Base-by-base conservation (phyloP, 208 protist genomes). In the Leptomonas seymouri region DNA sequence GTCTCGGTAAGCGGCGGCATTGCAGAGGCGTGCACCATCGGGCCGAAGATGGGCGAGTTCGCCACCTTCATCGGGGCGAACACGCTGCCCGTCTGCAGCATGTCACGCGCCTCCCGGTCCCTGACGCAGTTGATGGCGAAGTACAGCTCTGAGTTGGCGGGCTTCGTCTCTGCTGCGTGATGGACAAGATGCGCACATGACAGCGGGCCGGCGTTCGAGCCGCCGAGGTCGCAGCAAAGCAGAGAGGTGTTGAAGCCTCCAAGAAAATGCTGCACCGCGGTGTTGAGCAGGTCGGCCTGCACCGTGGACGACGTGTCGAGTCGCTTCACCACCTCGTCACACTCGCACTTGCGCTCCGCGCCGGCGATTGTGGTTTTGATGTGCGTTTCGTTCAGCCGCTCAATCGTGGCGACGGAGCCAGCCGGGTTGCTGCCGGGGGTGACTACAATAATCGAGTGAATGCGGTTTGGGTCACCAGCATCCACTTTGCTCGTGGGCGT, bases 31-130 rank as follows among this genome's bases (percentile, higher is more conserved):
- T 71, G 25, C 16, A 83, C 58, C 50, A 59, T 78, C 6, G 85
- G 85, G 15, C 85, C 85, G 55, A 87, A 87, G n/a, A 87, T 69
- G 15, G 80, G 85, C 27, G 85, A 91, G 46, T 70, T 82, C 34
- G 71, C 67, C 59, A 78, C n/a, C 49, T 25, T 21, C 54, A 81
- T 31, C 42, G 58, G 11, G 18, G 53, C 42, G 64, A 76, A 82
- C 44, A 18, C 34, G 54, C 62, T 54, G 36, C 28, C 49, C 18
- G 42, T 49, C 34, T 58, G 44, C 39, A 77, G 67, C 50, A 82
- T 34, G 57, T 86, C 76, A 45, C 81, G 85, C 49, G 54, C 67
- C 39, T 51, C 66, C 2, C 50, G 57, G 39, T 62, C 61, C 54
- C 78, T 76, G 31, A 84, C 30, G 23, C 54, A 45, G 36, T 57